These are phyloP conservation scores for Zygoascus tannicola DNA, from an alignment of 805 yeast genomes.

Conservation along the genomic window DNA sequence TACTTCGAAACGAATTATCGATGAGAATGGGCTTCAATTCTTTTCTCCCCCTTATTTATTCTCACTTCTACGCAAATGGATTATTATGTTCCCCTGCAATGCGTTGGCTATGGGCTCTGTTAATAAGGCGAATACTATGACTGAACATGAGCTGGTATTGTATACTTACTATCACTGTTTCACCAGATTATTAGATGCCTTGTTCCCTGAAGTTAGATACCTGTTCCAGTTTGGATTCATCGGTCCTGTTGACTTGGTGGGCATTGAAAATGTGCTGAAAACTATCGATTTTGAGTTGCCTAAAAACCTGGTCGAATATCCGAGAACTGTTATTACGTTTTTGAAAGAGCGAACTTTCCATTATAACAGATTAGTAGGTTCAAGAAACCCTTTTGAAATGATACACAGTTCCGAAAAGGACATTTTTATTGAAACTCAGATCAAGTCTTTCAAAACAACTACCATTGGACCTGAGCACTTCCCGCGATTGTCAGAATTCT, in stretches of 20 bases:
- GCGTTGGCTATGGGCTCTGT: constrained; percentile 13
- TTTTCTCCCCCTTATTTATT: constrained; percentile 19
- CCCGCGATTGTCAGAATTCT: constrained; percentile 7
- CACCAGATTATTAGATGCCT: constrained; percentile 27
- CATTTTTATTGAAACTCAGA: constrained; percentile 22
- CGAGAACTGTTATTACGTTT: constrained; percentile 23
- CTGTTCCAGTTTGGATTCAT: constrained; percentile 29
- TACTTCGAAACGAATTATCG: constrained; percentile 9
- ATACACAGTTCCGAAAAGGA: constrained; percentile 5
- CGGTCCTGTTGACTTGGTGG: constrained; percentile 29
- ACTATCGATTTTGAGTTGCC: neutral
- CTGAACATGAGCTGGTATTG: constrained; percentile 16
- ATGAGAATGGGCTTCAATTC: constrained; percentile 11
- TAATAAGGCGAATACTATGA: neutral
- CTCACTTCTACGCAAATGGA: constrained; percentile 20
- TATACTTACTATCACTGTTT: constrained; percentile 29
- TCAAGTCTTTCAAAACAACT: constrained; percentile 22
- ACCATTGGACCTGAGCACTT: constrained; percentile 11
- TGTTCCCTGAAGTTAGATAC: constrained; percentile 31
- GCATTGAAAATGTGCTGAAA: constrained; percentile 16
- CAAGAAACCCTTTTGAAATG: constrained; percentile 12
- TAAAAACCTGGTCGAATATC: constrained; percentile 19
- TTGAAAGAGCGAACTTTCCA: constrained; percentile 22
- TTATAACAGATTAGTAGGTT: constrained; percentile 15
- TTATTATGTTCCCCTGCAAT: constrained; percentile 19